These are phyloP conservation scores for Microstegium vimineum DNA, from an alignment of 176 grass and related monocot species.

Conservation along the genomic window DNA sequence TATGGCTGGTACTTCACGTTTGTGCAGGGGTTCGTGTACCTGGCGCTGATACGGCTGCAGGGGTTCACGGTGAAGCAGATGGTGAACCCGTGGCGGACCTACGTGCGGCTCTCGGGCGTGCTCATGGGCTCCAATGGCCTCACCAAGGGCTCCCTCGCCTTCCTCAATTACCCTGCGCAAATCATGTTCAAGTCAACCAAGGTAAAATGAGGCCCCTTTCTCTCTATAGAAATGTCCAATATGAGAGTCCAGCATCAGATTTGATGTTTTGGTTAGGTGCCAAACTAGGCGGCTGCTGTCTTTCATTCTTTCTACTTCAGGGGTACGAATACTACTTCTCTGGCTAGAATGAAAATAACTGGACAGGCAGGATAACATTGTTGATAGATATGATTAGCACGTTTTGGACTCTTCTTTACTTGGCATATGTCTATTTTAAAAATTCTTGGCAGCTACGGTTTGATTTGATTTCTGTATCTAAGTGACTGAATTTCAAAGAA, in stretches of 20 bases:
- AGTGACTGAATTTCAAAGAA: no score
- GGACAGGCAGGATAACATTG: neutral
- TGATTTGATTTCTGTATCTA: no score
- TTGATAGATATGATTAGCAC: neutral
- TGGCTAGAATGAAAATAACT: neutral
- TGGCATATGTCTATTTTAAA: neutral
- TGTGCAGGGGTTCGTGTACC: constrained; percentile 82
- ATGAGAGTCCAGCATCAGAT: neutral
- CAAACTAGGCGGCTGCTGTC: constrained; percentile 4
- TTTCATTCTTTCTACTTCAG: constrained; percentile 4
- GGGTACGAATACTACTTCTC: neutral
- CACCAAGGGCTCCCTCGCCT: constrained; percentile 93
- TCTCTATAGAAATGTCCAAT: neutral
- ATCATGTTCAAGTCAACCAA: constrained; percentile 99
- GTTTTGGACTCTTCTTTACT: neutral
- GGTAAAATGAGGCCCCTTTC: neutral
- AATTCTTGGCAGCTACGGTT: no score
- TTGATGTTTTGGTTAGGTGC: constrained; percentile 10
- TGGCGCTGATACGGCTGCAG: constrained; percentile 67
- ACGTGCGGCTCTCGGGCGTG: constrained; percentile 66
- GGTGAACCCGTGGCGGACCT: constrained; percentile 92
- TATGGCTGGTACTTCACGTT: constrained; percentile 99
- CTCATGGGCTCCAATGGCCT: constrained; percentile 93
- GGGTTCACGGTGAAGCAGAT: constrained; percentile 82
- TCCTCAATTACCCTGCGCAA: constrained; percentile 93